Base-by-base conservation (phyloP, 2,329 filamentous ascomycete species). In the Fusarium stilboides region DNA sequence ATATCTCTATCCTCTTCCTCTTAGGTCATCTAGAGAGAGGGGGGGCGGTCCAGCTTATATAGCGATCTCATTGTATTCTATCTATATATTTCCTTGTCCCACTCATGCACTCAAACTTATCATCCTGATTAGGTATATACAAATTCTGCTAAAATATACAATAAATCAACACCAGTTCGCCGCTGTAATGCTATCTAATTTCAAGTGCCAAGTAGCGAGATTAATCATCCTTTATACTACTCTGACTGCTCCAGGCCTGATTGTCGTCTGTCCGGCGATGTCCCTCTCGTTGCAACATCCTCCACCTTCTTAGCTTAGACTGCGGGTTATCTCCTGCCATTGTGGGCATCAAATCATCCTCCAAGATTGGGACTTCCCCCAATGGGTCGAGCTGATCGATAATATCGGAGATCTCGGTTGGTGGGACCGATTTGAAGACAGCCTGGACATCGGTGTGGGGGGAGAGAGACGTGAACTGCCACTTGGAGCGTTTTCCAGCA, bases 381-480 rank as follows among this genome's bases (percentile, higher is more conserved):
- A 79, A 53, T 2, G 77, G 76, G 47, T 79, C 78, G 12, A 79
- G 66, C 50, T 77, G 72, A 31, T 77, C 78, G n/a, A 80, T 77
- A 34, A 75, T 75, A 53, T 77, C 75, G 8, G 76, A 62, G 14
- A 80, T 67, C 2, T 75, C 73, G 47, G 82, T 80, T 15, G 88
- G 87, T n/a, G 87, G 86, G 42, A 88, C 83, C 12, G 83, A 81
- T 47, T 89, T 86, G 66, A 90, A 90, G 2, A 89, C 88, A 2
- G 86, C 84, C 59, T 88, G 85, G 36, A 89, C 78, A 70, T 89
- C 88, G 2, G 86, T 87, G 73, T 90, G 88, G 4, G 87, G 87
- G n/a, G 84, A 80, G 50, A 81, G 77, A 26, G 79, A 77, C 6
- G 78, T 86, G 69, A 90, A 88, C 22, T 81, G 80, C 68, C 80